Base-by-base conservation (phyloP, 805 yeast genomes). In the Ogataea zsoltii region DNA sequence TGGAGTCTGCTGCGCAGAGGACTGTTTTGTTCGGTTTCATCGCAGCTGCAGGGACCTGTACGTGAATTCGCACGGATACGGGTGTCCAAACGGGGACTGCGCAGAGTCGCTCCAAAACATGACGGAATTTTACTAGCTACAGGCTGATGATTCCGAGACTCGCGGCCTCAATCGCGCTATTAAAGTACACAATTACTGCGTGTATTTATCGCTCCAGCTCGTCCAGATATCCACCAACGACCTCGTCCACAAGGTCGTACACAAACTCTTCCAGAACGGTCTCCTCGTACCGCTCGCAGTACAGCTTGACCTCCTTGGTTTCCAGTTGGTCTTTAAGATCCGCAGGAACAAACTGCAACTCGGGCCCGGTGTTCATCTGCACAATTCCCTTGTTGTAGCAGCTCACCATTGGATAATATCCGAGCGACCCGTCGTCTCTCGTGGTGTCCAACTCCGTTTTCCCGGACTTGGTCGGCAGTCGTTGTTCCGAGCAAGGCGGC, bases 351-450 rank as follows among this genome's bases (percentile, higher is more conserved):
- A 56, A 71, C 49, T 72, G 70, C 54, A 90, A 76, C 11, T 80
- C 71, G 0, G 88, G 85, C 0, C 90, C 86, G 2, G 88, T 73
- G 51, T 86, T 82, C 45, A 92, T 63, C 48, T 77, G 70, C 4
- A 88, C 96, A 9, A 76, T 69, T 0, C 98, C 98, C 2, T 85
- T 85, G 53, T 80, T 80, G 61, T 80, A 94, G 19, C 85, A 86
- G 44, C 96, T 86, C 28, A 88, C 74, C 70, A 90, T 88, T 1
- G 99, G 98, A 66, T 83, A 94, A 62, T 94, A 94, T 0, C 98
- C 99, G 44, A 89, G 67, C 34, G 80, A 70, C 0, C 96, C 96
- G 61, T 94, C 97, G 61, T 94, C 95, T 12, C 56, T 79, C 58
- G 61, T 72, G 54, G 57, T 49, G 9, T 44, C 25, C 25, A 21